These are phyloP conservation scores for Tolypocladium sp. DNA, from an alignment of 2,329 filamentous ascomycete species.

Conservation along the genomic window DNA sequence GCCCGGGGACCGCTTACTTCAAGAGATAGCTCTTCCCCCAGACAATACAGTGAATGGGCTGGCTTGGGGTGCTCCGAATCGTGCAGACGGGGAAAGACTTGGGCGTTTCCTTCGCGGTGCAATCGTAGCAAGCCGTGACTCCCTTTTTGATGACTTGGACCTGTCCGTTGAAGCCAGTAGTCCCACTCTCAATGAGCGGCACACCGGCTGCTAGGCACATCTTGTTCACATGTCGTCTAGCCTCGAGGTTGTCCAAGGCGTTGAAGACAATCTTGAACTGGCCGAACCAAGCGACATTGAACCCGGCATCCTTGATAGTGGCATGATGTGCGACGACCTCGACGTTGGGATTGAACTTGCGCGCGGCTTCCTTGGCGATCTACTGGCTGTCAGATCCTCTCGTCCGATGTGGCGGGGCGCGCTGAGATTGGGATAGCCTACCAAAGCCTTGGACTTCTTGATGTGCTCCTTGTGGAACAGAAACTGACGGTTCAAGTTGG, in stretches of 20 bases:
- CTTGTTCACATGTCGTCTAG: slow-evolving; percentile 87
- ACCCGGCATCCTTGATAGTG: slow-evolving; percentile 86
- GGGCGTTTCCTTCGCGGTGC: slow-evolving; percentile 77
- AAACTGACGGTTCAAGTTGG: slow-evolving; percentile 96
- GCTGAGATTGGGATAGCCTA: slow-evolving; percentile 32
- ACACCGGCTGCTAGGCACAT: slow-evolving; percentile 93
- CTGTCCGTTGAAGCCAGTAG: slow-evolving; percentile 94
- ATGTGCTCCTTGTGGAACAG: slow-evolving; percentile 95
- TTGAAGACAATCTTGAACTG: slow-evolving; percentile 86
- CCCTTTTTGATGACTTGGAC: slow-evolving; percentile 95
- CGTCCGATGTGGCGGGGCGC: not conserved
- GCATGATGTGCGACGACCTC: slow-evolving; percentile 84
- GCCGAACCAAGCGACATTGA: slow-evolving; percentile 82
- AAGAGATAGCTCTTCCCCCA: slow-evolving; percentile 97
- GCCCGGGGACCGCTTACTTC: slow-evolving; percentile 39
- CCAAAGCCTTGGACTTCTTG: slow-evolving; percentile 91
- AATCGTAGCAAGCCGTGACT: slow-evolving; percentile 92
- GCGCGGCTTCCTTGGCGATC: slow-evolving; percentile 88
- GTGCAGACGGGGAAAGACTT: slow-evolving; percentile 96
- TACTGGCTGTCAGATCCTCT: slow-evolving; percentile 24
- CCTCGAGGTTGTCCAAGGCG: slow-evolving; percentile 90
- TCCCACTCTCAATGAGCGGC: slow-evolving; percentile 90
- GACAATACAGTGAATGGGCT: slow-evolving; percentile 97
- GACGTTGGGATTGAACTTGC: slow-evolving; percentile 80
- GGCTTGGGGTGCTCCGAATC: slow-evolving; percentile 89